Base-by-base conservation (phyloP, 805 yeast genomes). In the Yarrowia sp. region DNA sequence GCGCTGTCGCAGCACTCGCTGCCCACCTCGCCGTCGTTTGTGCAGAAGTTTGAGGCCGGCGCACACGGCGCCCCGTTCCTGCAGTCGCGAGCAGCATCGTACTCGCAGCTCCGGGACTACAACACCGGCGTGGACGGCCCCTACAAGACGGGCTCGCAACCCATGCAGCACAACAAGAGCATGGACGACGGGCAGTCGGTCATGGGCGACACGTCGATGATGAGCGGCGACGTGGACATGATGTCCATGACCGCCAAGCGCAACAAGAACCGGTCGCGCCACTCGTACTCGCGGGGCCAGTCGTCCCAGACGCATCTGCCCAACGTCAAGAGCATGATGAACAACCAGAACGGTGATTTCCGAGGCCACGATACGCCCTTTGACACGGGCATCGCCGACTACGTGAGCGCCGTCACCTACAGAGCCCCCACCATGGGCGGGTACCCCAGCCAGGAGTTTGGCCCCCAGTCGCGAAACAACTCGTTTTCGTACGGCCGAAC, bases 201-300 rank as follows among this genome's bases (percentile, higher is more conserved):
- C 14, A 55, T 55, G 38, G 61, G 61, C 42, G 61, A 55, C 33
- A 31, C 44, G n/a, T 53, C 61, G 31, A 55, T 55, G 47, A 39
- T 39, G 55, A 18, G 62, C 15, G 62, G 68, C 43, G 75, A 73
- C 47, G 63, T 68, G 42, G 74, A 71, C 51, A 69, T 69, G 70
- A 66, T 68, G 72, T 65, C 68, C 64, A 55, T 66, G 55, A 68
- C 70, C 9, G 65, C 66, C 22, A 64, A 71, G 13, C 67, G 73
- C 8, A 65, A 45, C 62, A 51, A 61, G 36, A 38, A 43, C 43
- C 61, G 66, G 8, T 42, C 51, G 18, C 15, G 45, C 8, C 64
- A 33, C 41, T 43, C 66, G 28, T 38, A 50, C 55, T 38, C 66
- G 15, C 61, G 48, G 13, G 62, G 50, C 15, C 41, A 47, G 18